Conservation (phyloP, 2,329 filamentous ascomycete species). For the Ceratocystis diversiconidia region DNA sequence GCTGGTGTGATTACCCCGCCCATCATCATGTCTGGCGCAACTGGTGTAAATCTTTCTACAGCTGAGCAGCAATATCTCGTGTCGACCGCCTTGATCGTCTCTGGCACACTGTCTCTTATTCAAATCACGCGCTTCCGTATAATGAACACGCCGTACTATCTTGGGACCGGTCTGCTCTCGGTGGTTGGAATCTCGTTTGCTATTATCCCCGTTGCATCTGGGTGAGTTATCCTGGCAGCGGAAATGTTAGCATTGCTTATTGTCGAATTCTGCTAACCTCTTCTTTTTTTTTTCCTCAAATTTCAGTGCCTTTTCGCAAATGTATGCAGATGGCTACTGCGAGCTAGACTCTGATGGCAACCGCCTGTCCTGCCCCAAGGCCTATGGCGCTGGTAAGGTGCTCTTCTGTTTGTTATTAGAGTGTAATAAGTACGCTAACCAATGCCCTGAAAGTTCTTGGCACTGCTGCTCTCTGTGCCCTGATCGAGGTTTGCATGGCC, state of each 20-base stretch:
- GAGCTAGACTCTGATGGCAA: constrained; percentile 45
- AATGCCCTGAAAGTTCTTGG: constrained; percentile 39
- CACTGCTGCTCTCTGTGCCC: constrained; percentile 49
- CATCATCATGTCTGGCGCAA: constrained; percentile 50
- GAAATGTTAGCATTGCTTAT: not conserved
- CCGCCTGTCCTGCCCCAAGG: constrained; percentile 58
- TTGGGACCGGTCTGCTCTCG: constrained; percentile 67
- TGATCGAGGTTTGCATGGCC: constrained; percentile 59
- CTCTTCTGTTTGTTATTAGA: constrained; percentile 22
- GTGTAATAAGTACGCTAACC: constrained; percentile 45
- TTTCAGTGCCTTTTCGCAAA: constrained; percentile 47
- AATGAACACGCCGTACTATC: constrained; percentile 52
- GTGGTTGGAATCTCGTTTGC: constrained; percentile 69
- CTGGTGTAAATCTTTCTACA: constrained; percentile 47
- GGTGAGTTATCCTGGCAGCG: constrained; percentile 23
- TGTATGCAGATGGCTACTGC: constrained; percentile 62
- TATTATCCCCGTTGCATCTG: constrained; percentile 58
- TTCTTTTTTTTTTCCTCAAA: not conserved
- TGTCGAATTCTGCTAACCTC: not conserved
- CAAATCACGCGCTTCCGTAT: constrained; percentile 70
- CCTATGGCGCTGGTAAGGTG: constrained; percentile 43
- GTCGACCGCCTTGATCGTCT: constrained; percentile 64
- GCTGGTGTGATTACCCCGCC: constrained; percentile 65
- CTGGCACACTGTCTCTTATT: constrained; percentile 56
- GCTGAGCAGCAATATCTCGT: constrained; percentile 61